These are phyloP conservation scores for Candida schatavii DNA, from an alignment of 805 yeast species.

Conservation along the genomic window DNA sequence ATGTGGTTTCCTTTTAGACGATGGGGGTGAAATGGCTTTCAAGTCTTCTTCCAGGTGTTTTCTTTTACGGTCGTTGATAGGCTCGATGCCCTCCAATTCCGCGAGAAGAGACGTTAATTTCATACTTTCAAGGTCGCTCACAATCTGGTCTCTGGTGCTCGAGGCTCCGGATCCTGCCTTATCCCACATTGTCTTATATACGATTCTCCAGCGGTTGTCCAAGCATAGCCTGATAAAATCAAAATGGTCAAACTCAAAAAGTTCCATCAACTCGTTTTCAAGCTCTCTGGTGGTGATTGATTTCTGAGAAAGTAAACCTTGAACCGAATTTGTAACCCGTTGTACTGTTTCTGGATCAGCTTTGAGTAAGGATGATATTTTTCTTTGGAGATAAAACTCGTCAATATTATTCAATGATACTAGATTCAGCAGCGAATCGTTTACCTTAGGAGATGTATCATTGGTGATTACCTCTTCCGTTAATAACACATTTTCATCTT, in stretches of 20 bases:
- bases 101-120: slow-evolving; percentile 40
- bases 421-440: neutral
- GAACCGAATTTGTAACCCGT: slow-evolving; percentile 34
- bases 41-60: slow-evolving; percentile 12
- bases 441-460: neutral
- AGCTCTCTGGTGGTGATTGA: slow-evolving; percentile 39
- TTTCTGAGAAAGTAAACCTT: slow-evolving; percentile 33
- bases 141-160: slow-evolving; percentile 30
- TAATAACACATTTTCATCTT: slow-evolving; percentile 13
- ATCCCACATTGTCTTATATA: slow-evolving; percentile 47
- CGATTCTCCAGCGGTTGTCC: slow-evolving; percentile 49
- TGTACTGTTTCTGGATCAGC: slow-evolving; percentile 31
- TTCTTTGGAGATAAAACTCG: slow-evolving; percentile 52
- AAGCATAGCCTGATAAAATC: slow-evolving; percentile 48
- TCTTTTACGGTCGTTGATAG: slow-evolving; percentile 16
- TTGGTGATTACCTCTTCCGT: slow-evolving; percentile 5
- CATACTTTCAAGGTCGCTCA: slow-evolving; percentile 41
- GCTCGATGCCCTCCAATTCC: slow-evolving; percentile 30
- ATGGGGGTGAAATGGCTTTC: slow-evolving; percentile 6
- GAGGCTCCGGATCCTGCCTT: slow-evolving; percentile 1
- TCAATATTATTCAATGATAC: slow-evolving; percentile 19
- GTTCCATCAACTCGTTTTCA: slow-evolving; percentile 52
- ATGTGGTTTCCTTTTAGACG: slow-evolving; percentile 8
- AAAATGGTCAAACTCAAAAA: slow-evolving; percentile 51
- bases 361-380: slow-evolving; percentile 34